A percentile compares a stretch with the other conserved stretches of the same genome.
phyloP scores from a whole-genome alignment of 2,329 filamentous ascomycete species.

The Aspergillus cejpii region DNA sequence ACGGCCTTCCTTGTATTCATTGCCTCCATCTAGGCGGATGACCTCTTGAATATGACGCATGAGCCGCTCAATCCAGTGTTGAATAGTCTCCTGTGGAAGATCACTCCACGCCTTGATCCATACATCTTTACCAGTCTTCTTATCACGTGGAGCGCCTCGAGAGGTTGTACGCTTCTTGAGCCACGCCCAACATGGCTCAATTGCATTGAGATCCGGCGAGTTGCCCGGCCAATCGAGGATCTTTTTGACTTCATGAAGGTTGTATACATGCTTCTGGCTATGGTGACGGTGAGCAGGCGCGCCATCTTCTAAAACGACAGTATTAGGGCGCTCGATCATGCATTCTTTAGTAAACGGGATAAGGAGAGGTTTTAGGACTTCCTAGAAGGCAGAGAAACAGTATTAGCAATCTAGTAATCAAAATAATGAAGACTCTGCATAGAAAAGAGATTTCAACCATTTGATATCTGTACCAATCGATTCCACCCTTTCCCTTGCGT shows the following conservation, averaged over 20 bases:
- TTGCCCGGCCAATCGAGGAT: slow-evolving; percentile 1
- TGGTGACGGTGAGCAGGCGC: too few species aligned
- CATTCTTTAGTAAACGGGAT: too few species aligned
- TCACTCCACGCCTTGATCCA: slow-evolving; percentile 9
- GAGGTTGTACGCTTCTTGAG: slow-evolving; percentile 10
- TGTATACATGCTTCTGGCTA: background rate
- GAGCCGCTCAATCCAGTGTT: slow-evolving; percentile 15
- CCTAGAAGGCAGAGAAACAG: too few species aligned
- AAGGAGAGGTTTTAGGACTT: too few species aligned
- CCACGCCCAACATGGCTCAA: slow-evolving; percentile 3
- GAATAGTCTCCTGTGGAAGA: slow-evolving; percentile 9
- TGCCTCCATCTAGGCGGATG: background rate
- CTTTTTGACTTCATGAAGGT: background rate
- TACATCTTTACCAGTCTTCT: background rate
- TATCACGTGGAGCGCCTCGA: slow-evolving; percentile 1
- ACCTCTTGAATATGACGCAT: slow-evolving; percentile 9
- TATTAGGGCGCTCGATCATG: too few species aligned
- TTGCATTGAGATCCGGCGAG: slow-evolving; percentile 10
- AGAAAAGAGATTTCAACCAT: too few species aligned
- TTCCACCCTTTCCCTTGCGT: too few species aligned
- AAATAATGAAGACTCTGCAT: too few species aligned
- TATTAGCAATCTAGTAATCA: too few species aligned
- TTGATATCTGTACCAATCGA: too few species aligned
- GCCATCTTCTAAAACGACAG: too few species aligned
- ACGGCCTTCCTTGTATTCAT: background rate